A percentile compares a stretch with the other conserved stretches of the same genome.
These are phyloP conservation scores for Amylocarpus encephaloides DNA, from an alignment of 2,329 filamentous ascomycete genomes.

Conservation along the genomic window DNA sequence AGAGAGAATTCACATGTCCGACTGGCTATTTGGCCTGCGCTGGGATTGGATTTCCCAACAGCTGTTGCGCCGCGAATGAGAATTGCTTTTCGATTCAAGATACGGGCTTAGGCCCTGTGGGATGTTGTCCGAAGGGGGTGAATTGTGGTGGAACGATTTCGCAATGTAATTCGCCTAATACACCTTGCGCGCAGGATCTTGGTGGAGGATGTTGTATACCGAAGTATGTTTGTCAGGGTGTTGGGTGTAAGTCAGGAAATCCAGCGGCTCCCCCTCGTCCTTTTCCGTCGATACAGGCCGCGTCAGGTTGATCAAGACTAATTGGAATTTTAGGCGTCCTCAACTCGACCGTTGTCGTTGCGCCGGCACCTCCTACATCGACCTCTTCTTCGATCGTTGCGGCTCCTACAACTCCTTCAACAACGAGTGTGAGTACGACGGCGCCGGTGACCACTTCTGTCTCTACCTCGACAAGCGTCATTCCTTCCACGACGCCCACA, in stretches of 20 bases:
- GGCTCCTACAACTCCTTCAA: slow-evolving; percentile 2
- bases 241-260: slow-evolving; percentile 52
- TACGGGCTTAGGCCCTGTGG: slow-evolving; percentile 59
- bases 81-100: slow-evolving; percentile 60
- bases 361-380: not conserved
- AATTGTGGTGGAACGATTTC: slow-evolving; percentile 58
- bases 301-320: not conserved
- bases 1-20: slow-evolving; percentile 61
- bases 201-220: slow-evolving; percentile 73
- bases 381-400: not conserved
- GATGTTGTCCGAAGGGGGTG: slow-evolving; percentile 64
- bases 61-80: slow-evolving; percentile 63
- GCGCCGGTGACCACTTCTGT: slow-evolving; percentile 7
- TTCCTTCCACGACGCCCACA: slow-evolving; percentile 33
- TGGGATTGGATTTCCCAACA: slow-evolving; percentile 58
- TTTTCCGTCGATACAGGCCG: not conserved
- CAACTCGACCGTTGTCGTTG: slow-evolving; percentile 6
- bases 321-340: slow-evolving; percentile 6
- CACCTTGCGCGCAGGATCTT: slow-evolving; percentile 55
- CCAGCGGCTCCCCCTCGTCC: too few relatives aligned
- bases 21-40: slow-evolving; percentile 58
- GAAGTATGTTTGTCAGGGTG: slow-evolving; percentile 61
- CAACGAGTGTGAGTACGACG: slow-evolving; percentile 4
- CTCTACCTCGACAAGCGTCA: slow-evolving; percentile 18
- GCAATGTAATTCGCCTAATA: slow-evolving; percentile 54